A percentile compares a stretch with the other conserved stretches of the same genome.
Conservation (phyloP, 129 eudicot genomes). For the Scalesia atractyloides region DNA sequence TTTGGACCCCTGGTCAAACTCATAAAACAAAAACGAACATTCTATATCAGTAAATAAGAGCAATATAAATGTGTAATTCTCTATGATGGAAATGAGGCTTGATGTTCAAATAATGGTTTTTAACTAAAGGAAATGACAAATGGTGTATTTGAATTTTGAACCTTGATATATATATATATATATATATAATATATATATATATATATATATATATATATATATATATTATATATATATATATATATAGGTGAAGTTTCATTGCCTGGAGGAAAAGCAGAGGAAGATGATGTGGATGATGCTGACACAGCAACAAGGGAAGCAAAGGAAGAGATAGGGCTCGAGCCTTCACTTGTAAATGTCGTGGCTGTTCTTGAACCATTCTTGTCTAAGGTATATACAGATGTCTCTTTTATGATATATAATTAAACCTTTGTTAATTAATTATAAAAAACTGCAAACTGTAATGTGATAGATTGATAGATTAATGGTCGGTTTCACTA, state of each 20-base stretch:
- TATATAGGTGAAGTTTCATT: conserved; percentile 88
- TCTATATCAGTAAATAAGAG: too few relatives aligned
- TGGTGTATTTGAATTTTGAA: background rate
- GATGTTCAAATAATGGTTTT: background rate
- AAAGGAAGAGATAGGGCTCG: conserved; percentile 91
- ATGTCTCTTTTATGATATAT: background rate
- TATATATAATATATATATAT: too few relatives aligned
- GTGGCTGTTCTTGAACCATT: conserved; percentile 89
- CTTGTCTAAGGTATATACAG: conserved; percentile 62
- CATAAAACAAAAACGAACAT: too few relatives aligned
- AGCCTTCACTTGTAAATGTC: conserved; percentile 84
- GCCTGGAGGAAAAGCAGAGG: conserved; percentile 96
- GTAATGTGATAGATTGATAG: background rate
- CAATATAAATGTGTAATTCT: too few relatives aligned
- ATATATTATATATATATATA: too few relatives aligned
- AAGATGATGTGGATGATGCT: conserved; percentile 74
- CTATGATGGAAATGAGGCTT: background rate
- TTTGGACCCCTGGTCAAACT: too few relatives aligned
- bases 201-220: too few relatives aligned
- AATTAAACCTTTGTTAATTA: background rate
- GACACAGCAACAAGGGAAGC: conserved; percentile 93
- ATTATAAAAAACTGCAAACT: background rate
- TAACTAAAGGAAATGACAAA: background rate
- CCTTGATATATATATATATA: too few relatives aligned
- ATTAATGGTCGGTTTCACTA: background rate